Evolutionary conservation across 2,329 filamentous ascomycete species (phyloP).

Genomic region (Penicillium janthinellum): DNA sequence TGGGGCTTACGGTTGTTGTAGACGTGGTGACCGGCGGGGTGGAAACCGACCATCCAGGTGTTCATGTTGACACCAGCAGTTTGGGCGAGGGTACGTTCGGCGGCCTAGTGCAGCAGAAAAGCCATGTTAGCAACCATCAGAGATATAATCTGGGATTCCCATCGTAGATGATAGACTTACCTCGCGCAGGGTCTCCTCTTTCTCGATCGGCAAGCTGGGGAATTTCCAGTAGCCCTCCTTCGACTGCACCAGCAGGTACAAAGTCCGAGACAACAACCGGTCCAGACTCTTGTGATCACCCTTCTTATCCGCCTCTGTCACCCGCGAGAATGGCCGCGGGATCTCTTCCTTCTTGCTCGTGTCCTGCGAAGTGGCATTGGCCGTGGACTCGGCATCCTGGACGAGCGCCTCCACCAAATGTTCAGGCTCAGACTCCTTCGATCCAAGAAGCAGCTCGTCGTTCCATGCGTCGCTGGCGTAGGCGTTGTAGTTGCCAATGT

Average conservation of each 20-base stretch:
- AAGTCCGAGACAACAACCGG: slow-evolving; percentile 73
- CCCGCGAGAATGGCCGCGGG: slow-evolving; percentile 68
- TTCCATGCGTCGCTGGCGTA: slow-evolving; percentile 79
- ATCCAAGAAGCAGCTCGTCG: slow-evolving; percentile 81
- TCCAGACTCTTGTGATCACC: slow-evolving; percentile 78
- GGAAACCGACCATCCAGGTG: slow-evolving; percentile 93
- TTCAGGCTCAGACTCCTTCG: slow-evolving; percentile 65
- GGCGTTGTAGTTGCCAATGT: slow-evolving; percentile 82
- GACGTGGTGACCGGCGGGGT: slow-evolving; percentile 79
- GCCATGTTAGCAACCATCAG: slow-evolving; percentile 5
- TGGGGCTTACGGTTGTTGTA: slow-evolving; percentile 55
- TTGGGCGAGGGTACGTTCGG: slow-evolving; percentile 74
- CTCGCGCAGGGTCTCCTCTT: slow-evolving; percentile 76
- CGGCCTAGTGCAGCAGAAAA: slow-evolving; percentile 61
- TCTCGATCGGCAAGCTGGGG: slow-evolving; percentile 69
- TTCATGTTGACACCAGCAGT: slow-evolving; percentile 94
- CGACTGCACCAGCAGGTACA: slow-evolving; percentile 82
- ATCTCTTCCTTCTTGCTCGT: slow-evolving; percentile 63
- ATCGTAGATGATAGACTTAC: slow-evolving; percentile 58
- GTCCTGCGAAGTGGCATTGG: slow-evolving; percentile 43
- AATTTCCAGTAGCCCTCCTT: slow-evolving; percentile 77
- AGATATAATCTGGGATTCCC: neutral
- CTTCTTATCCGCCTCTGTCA: slow-evolving; percentile 75
- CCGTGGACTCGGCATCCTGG: slow-evolving; percentile 67
- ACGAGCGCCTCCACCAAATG: slow-evolving; percentile 69